Evolutionary conservation across 441 rosid species (phyloP), one percentile per base, ranked within the genome.

Genomic region (Dalechampia spathulata): DNA sequence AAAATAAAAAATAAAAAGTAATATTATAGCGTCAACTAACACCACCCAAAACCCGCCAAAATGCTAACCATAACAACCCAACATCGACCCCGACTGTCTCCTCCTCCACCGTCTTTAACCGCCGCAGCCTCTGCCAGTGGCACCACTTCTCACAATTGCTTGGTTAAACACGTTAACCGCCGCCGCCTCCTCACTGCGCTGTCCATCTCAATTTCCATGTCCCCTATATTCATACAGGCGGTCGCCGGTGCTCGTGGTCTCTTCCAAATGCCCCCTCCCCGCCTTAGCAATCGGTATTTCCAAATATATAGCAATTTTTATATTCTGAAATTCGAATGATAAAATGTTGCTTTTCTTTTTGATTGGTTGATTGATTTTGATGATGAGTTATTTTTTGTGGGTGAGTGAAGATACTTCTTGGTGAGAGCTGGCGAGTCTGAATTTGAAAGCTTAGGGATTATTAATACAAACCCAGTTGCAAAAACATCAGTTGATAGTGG

Each of bases 351-450:
- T n/a, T n/a, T n/a, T n/a, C n/a, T n/a, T n/a, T n/a, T n/a, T n/a
- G n/a, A n/a, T n/a, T n/a, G n/a, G n/a, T n/a, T n/a, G n/a, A n/a
- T n/a, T n/a, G n/a, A n/a, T n/a, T n/a, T n/a, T n/a, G n/a, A n/a
- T 30, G 34, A 30, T 43, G 0, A 9, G 25, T 27, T 50, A 34
- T 7, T 39, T 17, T 27, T 39, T 60, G 48, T 46, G 59, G 56
- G 40, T 43, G 56, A 59, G 49, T 47, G 14, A 72, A 87, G 96
- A 68, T 90, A 90, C 61, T 85, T 66, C 60, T 75, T 90, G 61
- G 96, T 87, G 79, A 82, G 95, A 69, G 90, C 96, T 52, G 96
- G 92, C 28, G 95, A 87, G 69, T 90, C 96, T 13, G 86, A 82
- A 64, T 90, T 55, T 57, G 97, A 85, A 70, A 78, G 83, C 65